Evolutionary conservation across 139 green algal species (phyloP), one percentile per base, ranked within the genome.

Genomic region (Ettlia oleoabundans): DNA sequence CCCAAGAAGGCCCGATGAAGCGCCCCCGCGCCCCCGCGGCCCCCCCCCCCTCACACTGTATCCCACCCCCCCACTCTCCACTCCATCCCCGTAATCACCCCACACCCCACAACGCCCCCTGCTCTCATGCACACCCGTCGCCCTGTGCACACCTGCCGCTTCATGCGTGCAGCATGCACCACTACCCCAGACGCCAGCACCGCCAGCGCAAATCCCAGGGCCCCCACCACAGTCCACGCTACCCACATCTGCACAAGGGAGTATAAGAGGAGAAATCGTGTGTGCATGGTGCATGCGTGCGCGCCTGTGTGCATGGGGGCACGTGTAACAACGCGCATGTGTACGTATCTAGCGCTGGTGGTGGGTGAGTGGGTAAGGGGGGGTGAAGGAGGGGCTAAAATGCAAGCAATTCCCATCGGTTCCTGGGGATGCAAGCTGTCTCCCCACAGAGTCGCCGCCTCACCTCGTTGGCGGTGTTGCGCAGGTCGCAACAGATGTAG

Each of bases 401-500:
- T 10, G 47, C 13, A 58, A 15, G 47, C 47, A 58, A 15, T 58
- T 24, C 47, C 10, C 13, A 15, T 15, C 10, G 47, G 47, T 10
- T 15, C 10, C 63, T 40, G 7, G 9, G 32, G 3, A 18, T 41
- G 26, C 4, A 52, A 37, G n/a, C n/a, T n/a, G n/a, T n/a, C n/a
- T n/a, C n/a, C n/a, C n/a, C n/a, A n/a, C n/a, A n/a, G n/a, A n/a
- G n/a, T n/a, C n/a, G n/a, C n/a, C n/a, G n/a, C n/a, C n/a, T n/a
- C n/a, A n/a, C n/a, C n/a, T n/a, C n/a, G n/a, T n/a, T n/a, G n/a
- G n/a, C n/a, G 0, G 47, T 47, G 52, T 37, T 13, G 53, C 26
- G 35, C 52, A 80, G 73, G 73, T 47, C 22, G 73, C 73, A 80
- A 37, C 73, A 80, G 73, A 80, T 52, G 73, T 80, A 80, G 1